A percentile compares a stretch with the other conserved stretches of the same genome.
phyloP scores from a whole-genome alignment of 805 yeast genomes.

The Zygoascus bituminiphila region DNA sequence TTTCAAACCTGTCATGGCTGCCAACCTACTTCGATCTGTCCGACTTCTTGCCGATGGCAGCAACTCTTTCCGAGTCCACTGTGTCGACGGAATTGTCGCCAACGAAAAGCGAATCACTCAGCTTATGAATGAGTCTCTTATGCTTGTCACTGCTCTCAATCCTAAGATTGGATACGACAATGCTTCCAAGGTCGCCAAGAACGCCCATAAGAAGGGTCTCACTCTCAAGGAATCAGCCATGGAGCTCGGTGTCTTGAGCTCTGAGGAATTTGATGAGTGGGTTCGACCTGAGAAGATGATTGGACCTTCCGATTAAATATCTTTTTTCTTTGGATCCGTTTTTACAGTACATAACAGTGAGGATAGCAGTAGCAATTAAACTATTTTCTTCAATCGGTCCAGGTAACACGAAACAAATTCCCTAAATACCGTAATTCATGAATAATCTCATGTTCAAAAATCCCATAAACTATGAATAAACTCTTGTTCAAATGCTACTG shows the following conservation, averaged over 20 bases:
- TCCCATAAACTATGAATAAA: too few relatives aligned
- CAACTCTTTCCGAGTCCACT: conserved; percentile 83
- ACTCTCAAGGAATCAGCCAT: conserved; percentile 92
- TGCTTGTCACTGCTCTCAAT: conserved; percentile 97
- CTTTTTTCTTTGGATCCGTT: too few relatives aligned
- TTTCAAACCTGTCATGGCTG: conserved; percentile 92
- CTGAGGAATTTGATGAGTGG: conserved; percentile 90
- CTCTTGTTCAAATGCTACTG: neutral
- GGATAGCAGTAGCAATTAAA: too few relatives aligned
- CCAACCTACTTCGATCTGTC: conserved; percentile 80
- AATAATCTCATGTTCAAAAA: too few relatives aligned
- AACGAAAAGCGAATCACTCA: conserved; percentile 81
- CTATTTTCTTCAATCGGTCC: too few relatives aligned
- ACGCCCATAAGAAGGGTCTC: conserved; percentile 96
- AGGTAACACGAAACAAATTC: too few relatives aligned
- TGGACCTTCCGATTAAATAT: conserved; percentile 55
- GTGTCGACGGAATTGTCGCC: conserved; percentile 92
- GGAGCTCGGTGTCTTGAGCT: conserved; percentile 76
- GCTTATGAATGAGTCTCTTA: conserved; percentile 85
- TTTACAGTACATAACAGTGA: too few relatives aligned
- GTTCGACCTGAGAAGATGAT: conserved; percentile 97
- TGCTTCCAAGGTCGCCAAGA: conserved; percentile 96
- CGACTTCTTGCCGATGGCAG: conserved; percentile 86
- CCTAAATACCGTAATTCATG: too few relatives aligned
- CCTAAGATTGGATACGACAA: conserved; percentile 98